Base-by-base conservation (phyloP, 768 basidiomycete genomes). In the Agrocybe praecox region DNA sequence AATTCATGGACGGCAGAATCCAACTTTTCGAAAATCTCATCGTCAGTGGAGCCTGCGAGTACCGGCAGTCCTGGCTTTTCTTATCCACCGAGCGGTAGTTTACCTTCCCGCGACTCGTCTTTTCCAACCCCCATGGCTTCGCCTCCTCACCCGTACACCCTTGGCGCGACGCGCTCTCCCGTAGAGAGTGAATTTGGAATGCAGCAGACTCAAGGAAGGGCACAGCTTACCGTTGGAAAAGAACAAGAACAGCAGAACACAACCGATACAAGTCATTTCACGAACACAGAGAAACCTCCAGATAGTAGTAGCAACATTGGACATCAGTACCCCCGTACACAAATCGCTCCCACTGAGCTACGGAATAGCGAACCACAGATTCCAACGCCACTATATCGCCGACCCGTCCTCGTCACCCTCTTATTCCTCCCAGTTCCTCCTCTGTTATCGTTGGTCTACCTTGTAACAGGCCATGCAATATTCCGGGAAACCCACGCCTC, bases 371-470 rank as follows among this genome's bases (percentile, higher is more conserved):
- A 40, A 26, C 46, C 36, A 3, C 54, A 15, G 44, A 52, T 57
- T n/a, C 59, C 61, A 14, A 46, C 55, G 15, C 60, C 60, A 18
- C 44, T 62, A 9, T 55, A 55, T 34, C 51, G 57, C 23, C 63
- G 63, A 17, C 65, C 67, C 22, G 6, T 58, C 26, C 46, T 62
- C 22, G 52, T 71, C 1, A 58, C 69, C 1, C 10, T 65, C 14
- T 55, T 68, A 0, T 76, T 75, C 58, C 65, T 75, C 5, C 74
- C 74, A 0, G 26, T 75, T 4, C 73, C 75, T 7, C 72, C 74
- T 3, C 51, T 74, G 2, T 54, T 76, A 12, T 67, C 74, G 6
- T 53, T 73, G 14, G 47, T 72, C 0, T 74, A 73, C 56, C 33
- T 73, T 19, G 53, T 66, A 1, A 56, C 65, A 2, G 75, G 75